These are phyloP conservation scores for Eimeria sp. DNA, from an alignment of 169 alveolate species.

Conservation along the genomic window DNA sequence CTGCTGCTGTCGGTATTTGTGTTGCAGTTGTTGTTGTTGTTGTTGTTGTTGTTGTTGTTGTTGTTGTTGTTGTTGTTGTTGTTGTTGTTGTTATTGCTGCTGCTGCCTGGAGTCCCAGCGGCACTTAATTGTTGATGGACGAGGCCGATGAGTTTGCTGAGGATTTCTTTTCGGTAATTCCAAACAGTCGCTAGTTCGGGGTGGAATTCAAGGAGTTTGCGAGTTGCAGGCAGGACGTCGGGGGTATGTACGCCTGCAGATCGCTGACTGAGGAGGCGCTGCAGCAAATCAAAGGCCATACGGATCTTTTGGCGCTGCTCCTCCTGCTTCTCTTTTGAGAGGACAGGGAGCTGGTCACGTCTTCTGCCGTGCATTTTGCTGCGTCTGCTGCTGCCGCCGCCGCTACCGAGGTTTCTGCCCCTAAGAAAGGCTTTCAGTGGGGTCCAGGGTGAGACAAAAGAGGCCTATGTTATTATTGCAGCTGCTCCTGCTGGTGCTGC, in stretches of 20 bases:
- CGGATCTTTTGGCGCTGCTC: constrained; percentile 45
- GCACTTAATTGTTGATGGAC: no score
- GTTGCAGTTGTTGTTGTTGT: constrained; percentile 1
- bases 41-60: neutral
- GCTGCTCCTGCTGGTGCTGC: neutral
- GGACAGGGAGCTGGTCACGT: neutral
- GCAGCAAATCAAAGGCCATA: constrained; percentile 38
- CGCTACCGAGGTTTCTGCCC: neutral
- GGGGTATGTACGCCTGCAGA: constrained; percentile 26
- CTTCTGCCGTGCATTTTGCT: constrained; percentile 68
- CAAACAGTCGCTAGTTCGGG: constrained; percentile 73
- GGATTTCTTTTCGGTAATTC: constrained; percentile 52
- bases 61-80: neutral
- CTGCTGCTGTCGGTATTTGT: neutral
- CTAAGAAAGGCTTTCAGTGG: no score
- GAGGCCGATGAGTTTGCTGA: neutral
- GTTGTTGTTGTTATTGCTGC: neutral
- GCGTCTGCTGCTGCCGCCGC: neutral
- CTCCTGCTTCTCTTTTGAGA: constrained; percentile 33
- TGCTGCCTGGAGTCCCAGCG: neutral
- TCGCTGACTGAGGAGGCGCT: constrained; percentile 56
- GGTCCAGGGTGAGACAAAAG: no score
- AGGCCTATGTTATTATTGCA: neutral
- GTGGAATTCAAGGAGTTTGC: constrained; percentile 68
- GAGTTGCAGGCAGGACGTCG: constrained; percentile 57